A percentile compares a stretch with the other conserved stretches of the same genome.
These are phyloP conservation scores for Dactylorhiza incarnata DNA, from an alignment of 106 monocot species.

Conservation along the genomic window DNA sequence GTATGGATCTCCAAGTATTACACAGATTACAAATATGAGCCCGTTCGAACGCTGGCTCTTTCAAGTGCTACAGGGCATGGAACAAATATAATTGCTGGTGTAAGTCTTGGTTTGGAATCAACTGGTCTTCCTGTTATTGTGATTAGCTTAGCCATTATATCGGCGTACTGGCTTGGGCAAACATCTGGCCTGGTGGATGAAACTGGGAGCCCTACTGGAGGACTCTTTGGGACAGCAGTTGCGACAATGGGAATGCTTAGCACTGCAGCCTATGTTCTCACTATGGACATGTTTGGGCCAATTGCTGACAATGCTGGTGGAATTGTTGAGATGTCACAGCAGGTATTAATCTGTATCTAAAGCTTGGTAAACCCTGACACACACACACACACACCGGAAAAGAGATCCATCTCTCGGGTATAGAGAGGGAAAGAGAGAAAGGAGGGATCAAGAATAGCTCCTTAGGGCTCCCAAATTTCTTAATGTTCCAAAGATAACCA, in stretches of 20 bases:
- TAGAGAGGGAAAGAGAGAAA: too few relatives aligned
- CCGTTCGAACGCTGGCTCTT: constrained; percentile 73
- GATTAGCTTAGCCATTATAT: constrained; percentile 80
- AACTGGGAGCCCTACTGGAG: constrained; percentile 69
- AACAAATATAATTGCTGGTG: constrained; percentile 97
- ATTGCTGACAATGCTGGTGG: constrained; percentile 99
- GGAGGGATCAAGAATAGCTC: too few relatives aligned
- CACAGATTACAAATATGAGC: constrained; percentile 97
- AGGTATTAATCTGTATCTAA: constrained; percentile 37
- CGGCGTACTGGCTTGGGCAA: constrained; percentile 86
- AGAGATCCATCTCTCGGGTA: too few relatives aligned
- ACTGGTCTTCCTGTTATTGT: constrained; percentile 98
- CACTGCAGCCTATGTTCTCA: constrained; percentile 94
- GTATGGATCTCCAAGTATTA: constrained; percentile 98
- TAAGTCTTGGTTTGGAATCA: constrained; percentile 89
- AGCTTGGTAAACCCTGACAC: neutral
- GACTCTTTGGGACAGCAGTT: constrained; percentile 96
- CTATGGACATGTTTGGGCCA: constrained; percentile 99
- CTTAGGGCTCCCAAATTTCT: too few relatives aligned
- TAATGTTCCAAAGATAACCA: too few relatives aligned
- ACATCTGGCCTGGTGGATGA: constrained; percentile 89
- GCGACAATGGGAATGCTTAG: constrained; percentile 99
- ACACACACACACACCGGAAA: too few relatives aligned
- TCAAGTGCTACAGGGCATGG: constrained; percentile 96
- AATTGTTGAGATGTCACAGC: constrained; percentile 98